Evolutionary conservation across 108 stramenopile species (phyloP), one percentile per base, ranked within the genome.

Genomic region (Mediolabrus comicus): DNA sequence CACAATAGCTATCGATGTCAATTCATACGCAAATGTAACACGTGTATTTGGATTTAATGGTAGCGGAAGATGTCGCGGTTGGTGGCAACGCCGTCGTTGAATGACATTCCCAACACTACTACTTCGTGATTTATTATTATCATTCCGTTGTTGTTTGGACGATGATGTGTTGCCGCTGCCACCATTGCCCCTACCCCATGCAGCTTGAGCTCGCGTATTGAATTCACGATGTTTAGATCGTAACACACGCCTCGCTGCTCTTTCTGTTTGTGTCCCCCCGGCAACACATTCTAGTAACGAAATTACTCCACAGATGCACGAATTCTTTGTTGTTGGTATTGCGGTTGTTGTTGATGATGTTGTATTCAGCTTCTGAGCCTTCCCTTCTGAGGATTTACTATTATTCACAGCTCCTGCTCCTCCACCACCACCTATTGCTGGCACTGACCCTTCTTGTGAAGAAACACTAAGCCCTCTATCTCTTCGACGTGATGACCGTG

Each of bases 1-100:
- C 46, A 84, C 79, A 75, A 93, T 85, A n/a, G 85, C 89, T 49
- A 93, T 87, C 11, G 87, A 74, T 9, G 92, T 90, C 33, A 86
- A 67, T 73, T 90, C 89, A 70, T 93, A 93, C 3, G 86, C 85
- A 65, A 89, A 93, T 11, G 80, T 73, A 16, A 93, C 77, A 7
- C 87, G 71, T 12, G 92, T 87, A 17, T 81, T 75, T 24, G 87
- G 84, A 65, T 78, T 77, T 33, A 88, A 63, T 25, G 77, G 72
- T 26, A 93, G 58, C 0, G 92, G 92, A 59, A 93, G 65, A 30
- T 76, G 63, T 33, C 71, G 64, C 17, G 92, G 92, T 55, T 85
- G 83, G 71, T 90, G 80, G 57, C 87, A 87, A 16, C 65, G 55
- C 19, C 61, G 71, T 24, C 66, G 58, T 38, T 34, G 56, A 29